These are phyloP conservation scores for Lecanoromycetidae sp. DNA, from an alignment of 2,329 filamentous ascomycete species.

Conservation along the genomic window DNA sequence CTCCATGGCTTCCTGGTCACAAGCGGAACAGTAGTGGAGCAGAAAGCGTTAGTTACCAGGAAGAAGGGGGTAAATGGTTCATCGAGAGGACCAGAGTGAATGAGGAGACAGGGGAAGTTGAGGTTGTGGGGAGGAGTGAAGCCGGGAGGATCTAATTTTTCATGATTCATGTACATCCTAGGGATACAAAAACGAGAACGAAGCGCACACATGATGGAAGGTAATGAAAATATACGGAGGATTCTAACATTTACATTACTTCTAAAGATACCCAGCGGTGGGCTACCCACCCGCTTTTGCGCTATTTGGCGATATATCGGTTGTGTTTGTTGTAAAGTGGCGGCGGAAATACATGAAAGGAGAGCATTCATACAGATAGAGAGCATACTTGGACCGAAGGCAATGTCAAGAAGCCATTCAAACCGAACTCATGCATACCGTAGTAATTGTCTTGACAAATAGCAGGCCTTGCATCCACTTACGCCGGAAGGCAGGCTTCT, in stretches of 20 bases:
- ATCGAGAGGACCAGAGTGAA: constrained; percentile 24
- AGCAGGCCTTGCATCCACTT: too few species aligned
- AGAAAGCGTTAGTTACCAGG: constrained; percentile 28
- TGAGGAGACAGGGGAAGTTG: constrained; percentile 25
- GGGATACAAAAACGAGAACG: background rate
- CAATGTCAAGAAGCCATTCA: too few species aligned
- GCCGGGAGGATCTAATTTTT: constrained; percentile 18
- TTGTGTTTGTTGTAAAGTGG: too few species aligned
- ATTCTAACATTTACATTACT: background rate
- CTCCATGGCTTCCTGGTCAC: constrained; percentile 19
- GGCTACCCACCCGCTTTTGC: too few species aligned
- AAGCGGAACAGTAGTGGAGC: constrained; percentile 26
- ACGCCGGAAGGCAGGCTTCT: too few species aligned
- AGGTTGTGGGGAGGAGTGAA: constrained; percentile 22
- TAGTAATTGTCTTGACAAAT: too few species aligned
- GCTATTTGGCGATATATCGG: too few species aligned
- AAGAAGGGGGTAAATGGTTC: constrained; percentile 27
- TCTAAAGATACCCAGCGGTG: constrained; percentile 12
- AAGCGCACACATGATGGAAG: background rate
- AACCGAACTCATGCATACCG: too few species aligned
- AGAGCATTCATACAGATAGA: too few species aligned
- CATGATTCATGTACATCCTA: background rate
- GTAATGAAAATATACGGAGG: background rate
- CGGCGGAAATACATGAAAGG: too few species aligned
- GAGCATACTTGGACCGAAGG: too few species aligned